Evolutionary conservation across 1,284 basidiomycete species (phyloP).

Genomic region (Ganoderma sp.): DNA sequence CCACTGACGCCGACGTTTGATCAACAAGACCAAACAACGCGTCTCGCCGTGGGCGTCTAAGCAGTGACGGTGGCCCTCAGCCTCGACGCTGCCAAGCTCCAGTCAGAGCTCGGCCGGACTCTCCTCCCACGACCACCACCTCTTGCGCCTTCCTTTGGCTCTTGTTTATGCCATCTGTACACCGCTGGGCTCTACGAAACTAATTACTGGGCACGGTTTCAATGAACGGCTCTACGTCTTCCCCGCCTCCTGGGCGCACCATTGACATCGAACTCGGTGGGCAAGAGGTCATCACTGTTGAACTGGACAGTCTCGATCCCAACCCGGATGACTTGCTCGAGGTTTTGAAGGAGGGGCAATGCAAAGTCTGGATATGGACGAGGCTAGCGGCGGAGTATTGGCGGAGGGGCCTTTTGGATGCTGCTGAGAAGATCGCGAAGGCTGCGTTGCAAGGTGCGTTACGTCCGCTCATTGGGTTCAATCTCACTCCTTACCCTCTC

Average conservation of each 20-base stretch:
- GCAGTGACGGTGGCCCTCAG: neutral
- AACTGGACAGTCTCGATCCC: conserved; percentile 78
- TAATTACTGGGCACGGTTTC: neutral
- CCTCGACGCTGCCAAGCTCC: neutral
- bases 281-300: conserved; percentile 81
- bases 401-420: conserved; percentile 68
- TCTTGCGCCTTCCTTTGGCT: neutral
- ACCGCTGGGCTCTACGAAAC: neutral
- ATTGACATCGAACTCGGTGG: conserved; percentile 71
- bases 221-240: conserved; percentile 37
- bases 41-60: conserved; percentile 21
- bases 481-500: conserved; percentile 1
- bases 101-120: neutral
- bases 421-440: conserved; percentile 71
- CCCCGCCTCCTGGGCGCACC: conserved; percentile 41
- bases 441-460: conserved; percentile 67
- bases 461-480: neutral
- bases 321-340: conserved; percentile 76
- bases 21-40: conserved; percentile 34
- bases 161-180: neutral
- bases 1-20: conserved; percentile 26
- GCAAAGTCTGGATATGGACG: conserved; percentile 75
- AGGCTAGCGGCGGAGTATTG: conserved; percentile 81
- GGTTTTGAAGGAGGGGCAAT: conserved; percentile 70
- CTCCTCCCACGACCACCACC: neutral